phyloP scores from a whole-genome alignment of 768 basidiomycete genomes.

The Trichaptum fuscoviolaceum region DNA sequence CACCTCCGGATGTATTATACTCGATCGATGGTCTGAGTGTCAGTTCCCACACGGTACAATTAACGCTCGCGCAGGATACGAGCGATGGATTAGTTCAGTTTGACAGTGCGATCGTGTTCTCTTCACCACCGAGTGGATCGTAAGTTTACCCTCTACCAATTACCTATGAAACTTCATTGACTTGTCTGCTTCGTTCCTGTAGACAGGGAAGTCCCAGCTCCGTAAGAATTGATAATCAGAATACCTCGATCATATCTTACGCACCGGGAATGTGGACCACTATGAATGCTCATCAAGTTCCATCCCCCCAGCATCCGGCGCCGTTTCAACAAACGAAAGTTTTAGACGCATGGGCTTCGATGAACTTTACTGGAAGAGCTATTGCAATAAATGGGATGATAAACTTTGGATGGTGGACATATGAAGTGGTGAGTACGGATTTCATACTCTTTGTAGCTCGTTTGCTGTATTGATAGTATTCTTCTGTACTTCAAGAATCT shows the following conservation, averaged over 20 bases:
- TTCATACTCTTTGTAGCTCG: not conserved
- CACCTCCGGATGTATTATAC: constrained; percentile 8
- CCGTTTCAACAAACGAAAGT: constrained; percentile 5
- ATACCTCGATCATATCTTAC: constrained; percentile 15
- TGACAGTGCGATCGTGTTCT: constrained; percentile 8
- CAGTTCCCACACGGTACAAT: constrained; percentile 11
- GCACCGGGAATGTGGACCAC: constrained; percentile 10
- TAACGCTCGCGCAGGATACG: constrained; percentile 4
- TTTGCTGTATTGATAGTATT: too few species aligned
- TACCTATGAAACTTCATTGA: too few species aligned
- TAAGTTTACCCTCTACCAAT: not conserved
- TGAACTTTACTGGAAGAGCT: constrained; percentile 10
- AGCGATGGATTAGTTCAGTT: constrained; percentile 12
- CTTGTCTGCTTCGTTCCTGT: not conserved
- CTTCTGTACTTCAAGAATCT: constrained; percentile 1
- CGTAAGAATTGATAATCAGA: constrained; percentile 7
- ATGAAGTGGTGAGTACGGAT: constrained; percentile 18
- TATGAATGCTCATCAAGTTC: constrained; percentile 9
- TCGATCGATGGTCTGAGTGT: constrained; percentile 1
- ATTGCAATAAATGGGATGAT: constrained; percentile 14
- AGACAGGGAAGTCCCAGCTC: constrained; percentile 1
- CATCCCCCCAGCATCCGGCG: constrained; percentile 10
- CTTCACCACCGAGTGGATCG: constrained; percentile 7
- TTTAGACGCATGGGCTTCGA: constrained; percentile 7
- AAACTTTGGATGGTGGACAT: constrained; percentile 22